phyloP scores from a whole-genome alignment of 768 basidiomycete genomes.

The Mycena rosella region DNA sequence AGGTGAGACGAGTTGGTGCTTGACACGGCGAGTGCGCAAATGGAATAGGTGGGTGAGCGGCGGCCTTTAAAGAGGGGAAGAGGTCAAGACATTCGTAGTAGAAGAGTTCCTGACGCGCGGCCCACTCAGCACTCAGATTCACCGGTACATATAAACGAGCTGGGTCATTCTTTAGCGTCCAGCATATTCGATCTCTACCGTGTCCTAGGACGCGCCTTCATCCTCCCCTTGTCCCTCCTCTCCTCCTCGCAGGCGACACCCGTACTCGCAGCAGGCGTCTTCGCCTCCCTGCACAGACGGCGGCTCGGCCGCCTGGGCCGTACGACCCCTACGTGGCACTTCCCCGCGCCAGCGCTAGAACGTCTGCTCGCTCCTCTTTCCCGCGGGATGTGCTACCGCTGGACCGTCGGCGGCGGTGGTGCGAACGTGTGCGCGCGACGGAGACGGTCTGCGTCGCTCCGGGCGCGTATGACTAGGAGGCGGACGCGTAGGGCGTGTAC shows the following conservation, averaged over 20 bases:
- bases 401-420: slow-evolving; percentile 58
- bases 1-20: no score
- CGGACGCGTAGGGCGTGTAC: slow-evolving; percentile 55
- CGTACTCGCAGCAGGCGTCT: slow-evolving; percentile 40
- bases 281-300: slow-evolving; percentile 53
- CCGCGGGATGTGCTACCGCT: slow-evolving; percentile 53
- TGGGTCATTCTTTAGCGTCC: neutral
- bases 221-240: slow-evolving; percentile 7
- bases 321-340: slow-evolving; percentile 56
- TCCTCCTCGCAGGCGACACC: neutral
- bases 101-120: neutral
- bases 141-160: neutral
- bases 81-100: no score
- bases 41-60: no score
- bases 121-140: neutral
- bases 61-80: no score
- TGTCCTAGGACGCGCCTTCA: neutral
- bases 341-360: slow-evolving; percentile 56
- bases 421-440: slow-evolving; percentile 54
- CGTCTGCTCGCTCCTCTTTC: slow-evolving; percentile 55
- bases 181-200: neutral
- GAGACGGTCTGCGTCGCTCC: slow-evolving; percentile 53
- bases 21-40: no score
- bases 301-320: slow-evolving; percentile 62
- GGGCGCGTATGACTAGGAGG: slow-evolving; percentile 54